These are phyloP conservation scores for Choiromyces venosus DNA, from an alignment of 495 filamentous ascomycete genomes.

Conservation along the genomic window DNA sequence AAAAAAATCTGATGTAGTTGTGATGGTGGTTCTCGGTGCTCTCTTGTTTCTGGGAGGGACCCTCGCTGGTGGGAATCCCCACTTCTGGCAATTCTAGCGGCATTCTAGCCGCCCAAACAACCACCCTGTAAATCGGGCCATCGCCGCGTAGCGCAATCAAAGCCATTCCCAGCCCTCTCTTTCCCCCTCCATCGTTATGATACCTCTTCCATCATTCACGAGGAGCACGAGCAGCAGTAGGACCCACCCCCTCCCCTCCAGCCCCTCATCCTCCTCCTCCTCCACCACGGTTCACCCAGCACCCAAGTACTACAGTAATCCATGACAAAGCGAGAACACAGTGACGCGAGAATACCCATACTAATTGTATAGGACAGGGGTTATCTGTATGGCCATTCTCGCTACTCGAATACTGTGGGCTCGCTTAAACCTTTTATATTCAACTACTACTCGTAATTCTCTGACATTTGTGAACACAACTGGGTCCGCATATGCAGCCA, in stretches of 20 bases:
- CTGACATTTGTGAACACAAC: no score
- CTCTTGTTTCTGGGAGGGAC: background rate
- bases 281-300: constrained; percentile 42
- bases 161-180: constrained; percentile 47
- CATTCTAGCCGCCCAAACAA: constrained; percentile 35
- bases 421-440: no score
- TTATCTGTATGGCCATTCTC: no score
- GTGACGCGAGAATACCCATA: no score
- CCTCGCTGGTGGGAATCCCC: background rate
- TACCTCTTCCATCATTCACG: background rate
- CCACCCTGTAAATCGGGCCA: constrained; percentile 36
- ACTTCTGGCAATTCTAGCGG: background rate
- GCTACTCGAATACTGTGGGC: no score
- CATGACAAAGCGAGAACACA: no score
- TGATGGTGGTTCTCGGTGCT: background rate
- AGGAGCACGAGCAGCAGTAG: background rate
- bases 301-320: no score
- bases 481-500: no score
- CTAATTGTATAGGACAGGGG: no score
- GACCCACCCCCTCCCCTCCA: constrained; percentile 47
- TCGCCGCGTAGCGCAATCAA: constrained; percentile 42
- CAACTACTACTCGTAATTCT: no score
- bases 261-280: constrained; percentile 38
- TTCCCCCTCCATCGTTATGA: constrained; percentile 14
- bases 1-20: background rate